Percentiles rank a stretch among this genome's conserved stretches.
These are phyloP conservation scores for Peterozyma toletana DNA, from an alignment of 805 yeast genomes.

Conservation along the genomic window DNA sequence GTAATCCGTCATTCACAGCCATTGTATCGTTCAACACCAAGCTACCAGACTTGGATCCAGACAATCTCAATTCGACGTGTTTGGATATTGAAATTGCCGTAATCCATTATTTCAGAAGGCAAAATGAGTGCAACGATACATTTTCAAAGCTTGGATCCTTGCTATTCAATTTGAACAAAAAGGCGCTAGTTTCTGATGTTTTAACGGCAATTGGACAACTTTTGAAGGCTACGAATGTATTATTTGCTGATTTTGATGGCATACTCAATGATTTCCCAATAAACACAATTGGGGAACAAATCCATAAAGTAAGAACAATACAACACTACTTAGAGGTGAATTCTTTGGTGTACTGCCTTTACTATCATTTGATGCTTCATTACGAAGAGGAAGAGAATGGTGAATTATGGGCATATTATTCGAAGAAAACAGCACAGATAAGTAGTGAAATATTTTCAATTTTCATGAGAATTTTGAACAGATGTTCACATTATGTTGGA, in stretches of 20 bases:
- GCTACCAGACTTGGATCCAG: constrained; percentile 27
- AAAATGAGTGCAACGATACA: not conserved
- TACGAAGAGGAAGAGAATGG: constrained; percentile 1
- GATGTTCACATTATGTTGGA: constrained; percentile 21
- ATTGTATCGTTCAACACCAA: constrained; percentile 41
- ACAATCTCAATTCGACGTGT: not conserved
- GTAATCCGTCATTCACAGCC: constrained; percentile 36
- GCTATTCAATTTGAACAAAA: constrained; percentile 27
- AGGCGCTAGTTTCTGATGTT: constrained; percentile 26
- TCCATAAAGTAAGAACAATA: constrained; percentile 7
- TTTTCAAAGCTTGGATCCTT: constrained; percentile 22
- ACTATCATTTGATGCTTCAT: constrained; percentile 2
- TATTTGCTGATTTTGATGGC: constrained; percentile 14
- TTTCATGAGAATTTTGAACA: constrained; percentile 13
- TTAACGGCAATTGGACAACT: constrained; percentile 21
- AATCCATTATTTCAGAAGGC: not conserved
- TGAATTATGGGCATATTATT: not conserved
- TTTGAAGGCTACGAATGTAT: constrained; percentile 23
- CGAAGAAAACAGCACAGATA: not conserved
- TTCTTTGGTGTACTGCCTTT: constrained; percentile 1
- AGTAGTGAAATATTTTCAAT: constrained; percentile 2
- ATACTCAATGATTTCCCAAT: constrained; percentile 13
- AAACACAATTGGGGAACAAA: constrained; percentile 11
- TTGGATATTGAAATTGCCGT: not conserved
- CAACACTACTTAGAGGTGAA: constrained; percentile 1